Percentiles rank a stretch among this genome's conserved stretches.
Evolutionary conservation across 2,329 filamentous ascomycete genomes (phyloP).

Genomic region (Apiospora sp.): DNA sequence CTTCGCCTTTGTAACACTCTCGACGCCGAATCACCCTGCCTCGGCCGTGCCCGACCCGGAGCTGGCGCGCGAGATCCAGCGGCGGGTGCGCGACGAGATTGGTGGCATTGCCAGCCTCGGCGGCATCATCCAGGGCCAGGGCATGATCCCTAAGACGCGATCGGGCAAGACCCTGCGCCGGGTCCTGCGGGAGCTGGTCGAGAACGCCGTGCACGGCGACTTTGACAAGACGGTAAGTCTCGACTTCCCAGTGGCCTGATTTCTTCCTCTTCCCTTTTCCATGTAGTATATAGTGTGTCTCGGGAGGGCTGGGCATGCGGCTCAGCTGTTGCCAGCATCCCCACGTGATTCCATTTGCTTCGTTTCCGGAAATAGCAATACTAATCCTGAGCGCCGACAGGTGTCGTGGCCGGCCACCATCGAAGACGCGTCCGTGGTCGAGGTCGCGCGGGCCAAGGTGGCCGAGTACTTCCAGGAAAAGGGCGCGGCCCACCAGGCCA

Average conservation of each 20-base stretch:
- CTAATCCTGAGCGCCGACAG: background rate
- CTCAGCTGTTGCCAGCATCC: background rate
- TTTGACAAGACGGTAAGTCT: conserved; percentile 67
- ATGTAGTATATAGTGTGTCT: background rate
- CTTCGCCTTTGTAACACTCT: conserved; percentile 81
- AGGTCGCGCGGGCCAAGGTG: conserved; percentile 75
- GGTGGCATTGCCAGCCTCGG: conserved; percentile 87
- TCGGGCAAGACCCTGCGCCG: conserved; percentile 90
- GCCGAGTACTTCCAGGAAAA: conserved; percentile 75
- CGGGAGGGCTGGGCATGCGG: background rate
- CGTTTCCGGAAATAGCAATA: background rate
- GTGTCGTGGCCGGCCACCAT: conserved; percentile 82
- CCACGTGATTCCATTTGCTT: background rate
- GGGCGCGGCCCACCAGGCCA: conserved; percentile 50
- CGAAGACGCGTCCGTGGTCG: conserved; percentile 79
- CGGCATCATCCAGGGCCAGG: conserved; percentile 83
- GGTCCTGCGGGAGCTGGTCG: conserved; percentile 82
- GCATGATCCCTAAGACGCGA: conserved; percentile 90
- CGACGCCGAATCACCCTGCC: conserved; percentile 54
- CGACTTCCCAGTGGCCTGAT: background rate
- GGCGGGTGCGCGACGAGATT: conserved; percentile 78
- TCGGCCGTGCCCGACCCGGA: conserved; percentile 57
- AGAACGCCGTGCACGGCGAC: conserved; percentile 79
- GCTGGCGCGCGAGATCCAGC: conserved; percentile 70
- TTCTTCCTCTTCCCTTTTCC: background rate